These are phyloP conservation scores for Mycena metata DNA, from an alignment of 768 basidiomycete species.

Conservation along the genomic window DNA sequence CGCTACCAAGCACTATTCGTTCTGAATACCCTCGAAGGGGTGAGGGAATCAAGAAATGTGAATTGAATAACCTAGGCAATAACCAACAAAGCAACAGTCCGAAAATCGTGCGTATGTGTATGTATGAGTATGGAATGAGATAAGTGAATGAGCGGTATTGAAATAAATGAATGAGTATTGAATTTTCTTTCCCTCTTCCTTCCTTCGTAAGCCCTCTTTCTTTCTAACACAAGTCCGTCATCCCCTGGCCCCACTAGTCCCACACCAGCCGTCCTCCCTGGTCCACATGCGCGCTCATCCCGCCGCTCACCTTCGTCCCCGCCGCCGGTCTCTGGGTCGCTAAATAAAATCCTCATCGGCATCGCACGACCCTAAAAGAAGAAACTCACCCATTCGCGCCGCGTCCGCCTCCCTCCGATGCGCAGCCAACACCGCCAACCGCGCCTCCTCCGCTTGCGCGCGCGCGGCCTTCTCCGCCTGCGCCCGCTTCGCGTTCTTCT, in stretches of 20 bases:
- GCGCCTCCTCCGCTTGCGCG: slow-evolving; percentile 65
- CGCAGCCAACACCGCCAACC: slow-evolving; percentile 63
- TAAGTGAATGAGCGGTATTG: too few relatives aligned
- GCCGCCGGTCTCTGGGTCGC: background rate
- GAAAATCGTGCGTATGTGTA: too few relatives aligned
- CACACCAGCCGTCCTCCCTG: slow-evolving; percentile 70
- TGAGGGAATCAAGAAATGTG: too few relatives aligned
- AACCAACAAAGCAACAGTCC: too few relatives aligned
- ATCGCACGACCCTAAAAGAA: background rate
- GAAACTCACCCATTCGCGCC: slow-evolving; percentile 60
- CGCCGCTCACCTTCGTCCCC: slow-evolving; percentile 59
- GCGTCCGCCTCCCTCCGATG: slow-evolving; percentile 75
- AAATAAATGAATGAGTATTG: too few relatives aligned
- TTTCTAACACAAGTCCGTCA: too few relatives aligned
- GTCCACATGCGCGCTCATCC: slow-evolving; percentile 74
- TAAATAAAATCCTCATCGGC: background rate
- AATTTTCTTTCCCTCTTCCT: background rate
- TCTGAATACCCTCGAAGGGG: too few relatives aligned
- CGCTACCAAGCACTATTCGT: too few relatives aligned
- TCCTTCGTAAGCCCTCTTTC: too few relatives aligned
- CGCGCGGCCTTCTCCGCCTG: slow-evolving; percentile 72
- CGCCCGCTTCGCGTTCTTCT: slow-evolving; percentile 69
- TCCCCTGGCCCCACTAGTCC: slow-evolving; percentile 52
- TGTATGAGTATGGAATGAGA: too few relatives aligned
- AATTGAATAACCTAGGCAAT: too few relatives aligned